These are phyloP conservation scores for Trichoderma aggressivum DNA, from an alignment of 2,329 filamentous ascomycete genomes.

Conservation along the genomic window DNA sequence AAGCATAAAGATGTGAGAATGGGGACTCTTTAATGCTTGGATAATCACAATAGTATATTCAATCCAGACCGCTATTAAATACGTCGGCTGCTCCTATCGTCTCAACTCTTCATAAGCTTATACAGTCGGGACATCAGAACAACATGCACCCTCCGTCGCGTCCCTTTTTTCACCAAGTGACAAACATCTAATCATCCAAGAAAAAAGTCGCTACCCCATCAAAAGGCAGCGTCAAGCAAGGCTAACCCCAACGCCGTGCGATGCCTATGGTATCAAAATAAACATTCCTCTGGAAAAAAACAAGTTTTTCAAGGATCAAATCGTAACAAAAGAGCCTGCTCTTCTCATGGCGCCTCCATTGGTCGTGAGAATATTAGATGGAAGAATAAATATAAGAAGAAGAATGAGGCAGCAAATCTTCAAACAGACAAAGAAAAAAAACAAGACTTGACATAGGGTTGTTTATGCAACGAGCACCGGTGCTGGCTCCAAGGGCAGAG, in stretches of 20 bases:
- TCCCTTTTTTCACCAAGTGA: background rate
- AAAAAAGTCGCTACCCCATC: background rate
- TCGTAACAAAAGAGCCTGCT: conserved; percentile 16
- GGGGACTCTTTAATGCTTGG: background rate
- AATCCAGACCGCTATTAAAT: background rate
- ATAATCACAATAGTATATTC: background rate
- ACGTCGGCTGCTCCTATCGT: background rate
- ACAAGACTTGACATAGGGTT: background rate
- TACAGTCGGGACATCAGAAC: background rate
- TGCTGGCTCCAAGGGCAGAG: conserved; percentile 33
- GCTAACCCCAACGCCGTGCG: conserved; percentile 18
- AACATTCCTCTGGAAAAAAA: conserved; percentile 5
- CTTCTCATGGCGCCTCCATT: background rate
- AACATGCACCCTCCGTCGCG: background rate
- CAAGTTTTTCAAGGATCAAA: background rate
- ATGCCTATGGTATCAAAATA: conserved; percentile 20
- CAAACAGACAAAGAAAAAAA: background rate
- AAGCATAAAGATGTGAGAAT: background rate
- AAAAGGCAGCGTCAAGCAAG: conserved; percentile 10
- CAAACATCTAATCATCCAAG: conserved; percentile 13
- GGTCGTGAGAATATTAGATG: conserved; percentile 15
- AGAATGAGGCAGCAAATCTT: background rate
- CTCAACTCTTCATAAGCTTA: background rate
- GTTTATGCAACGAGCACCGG: conserved; percentile 26
- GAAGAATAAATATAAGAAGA: conserved; percentile 2